Conservation (phyloP, 2,329 filamentous ascomycete species). For the Graphilbum sp. region DNA sequence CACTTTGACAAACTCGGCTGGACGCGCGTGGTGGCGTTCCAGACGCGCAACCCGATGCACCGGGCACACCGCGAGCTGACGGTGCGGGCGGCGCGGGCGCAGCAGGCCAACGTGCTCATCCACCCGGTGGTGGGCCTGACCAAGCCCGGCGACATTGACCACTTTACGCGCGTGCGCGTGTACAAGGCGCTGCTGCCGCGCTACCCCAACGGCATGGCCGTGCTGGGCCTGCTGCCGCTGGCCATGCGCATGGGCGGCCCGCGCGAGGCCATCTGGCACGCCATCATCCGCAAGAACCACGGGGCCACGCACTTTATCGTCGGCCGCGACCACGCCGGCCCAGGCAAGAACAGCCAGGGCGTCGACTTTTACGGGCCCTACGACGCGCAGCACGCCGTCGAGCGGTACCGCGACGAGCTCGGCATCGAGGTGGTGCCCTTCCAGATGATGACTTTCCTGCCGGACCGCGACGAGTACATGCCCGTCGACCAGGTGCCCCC, state of each 20-base stretch:
- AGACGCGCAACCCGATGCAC: constrained; percentile 99
- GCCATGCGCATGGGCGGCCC: constrained; percentile 99
- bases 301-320: constrained; percentile 99
- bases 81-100: constrained; percentile 84
- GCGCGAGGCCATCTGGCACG: constrained; percentile 98
- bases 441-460: constrained; percentile 99
- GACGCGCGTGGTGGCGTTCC: constrained; percentile 95
- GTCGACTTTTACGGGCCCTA: constrained; percentile 97
- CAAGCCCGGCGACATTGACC: constrained; percentile 98
- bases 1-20: constrained; percentile 99
- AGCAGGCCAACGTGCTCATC: constrained; percentile 97
- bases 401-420: constrained; percentile 92
- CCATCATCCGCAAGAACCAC: constrained; percentile 99
- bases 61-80: constrained; percentile 95
- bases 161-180: constrained; percentile 97
- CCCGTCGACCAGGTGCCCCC: constrained; percentile 78
- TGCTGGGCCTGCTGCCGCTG: constrained; percentile 81
- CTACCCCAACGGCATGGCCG: constrained; percentile 98
- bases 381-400: constrained; percentile 88
- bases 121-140: constrained; percentile 97
- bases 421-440: constrained; percentile 98
- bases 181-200: constrained; percentile 93
- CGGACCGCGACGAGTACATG: constrained; percentile 90
- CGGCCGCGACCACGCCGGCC: constrained; percentile 92
- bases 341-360: constrained; percentile 95